Conservation (phyloP, 1,284 basidiomycete species). For the Neotropicomus parvogracilis region DNA sequence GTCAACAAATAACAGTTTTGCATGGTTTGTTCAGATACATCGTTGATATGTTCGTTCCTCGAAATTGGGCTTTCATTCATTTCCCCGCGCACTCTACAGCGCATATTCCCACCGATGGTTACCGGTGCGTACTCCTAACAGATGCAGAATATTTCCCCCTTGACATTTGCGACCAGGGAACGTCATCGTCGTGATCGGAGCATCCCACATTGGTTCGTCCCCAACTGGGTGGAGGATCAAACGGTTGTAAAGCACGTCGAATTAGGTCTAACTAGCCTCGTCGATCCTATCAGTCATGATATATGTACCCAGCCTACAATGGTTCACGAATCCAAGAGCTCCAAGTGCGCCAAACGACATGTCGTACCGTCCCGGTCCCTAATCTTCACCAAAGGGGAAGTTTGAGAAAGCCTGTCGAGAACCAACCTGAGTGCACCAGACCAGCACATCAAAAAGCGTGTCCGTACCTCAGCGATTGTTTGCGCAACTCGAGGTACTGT, state of each 20-base stretch:
- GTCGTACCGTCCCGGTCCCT: slow-evolving; percentile 45
- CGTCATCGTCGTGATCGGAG: slow-evolving; percentile 75
- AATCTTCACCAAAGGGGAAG: slow-evolving; percentile 42
- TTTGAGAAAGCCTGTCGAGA: slow-evolving; percentile 18
- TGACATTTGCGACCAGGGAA: slow-evolving; percentile 43
- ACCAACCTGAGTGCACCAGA: neutral
- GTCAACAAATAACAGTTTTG: neutral
- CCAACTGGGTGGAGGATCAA: slow-evolving; percentile 81
- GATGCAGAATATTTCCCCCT: neutral
- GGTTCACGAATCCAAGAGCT: slow-evolving; percentile 32
- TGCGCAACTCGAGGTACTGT: slow-evolving; percentile 49
- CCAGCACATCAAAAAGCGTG: neutral
- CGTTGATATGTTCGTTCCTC: slow-evolving; percentile 75
- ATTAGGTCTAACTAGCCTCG: no score
- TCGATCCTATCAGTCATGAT: no score
- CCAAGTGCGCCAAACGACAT: slow-evolving; percentile 42
- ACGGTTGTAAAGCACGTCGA: slow-evolving; percentile 59
- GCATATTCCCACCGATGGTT: slow-evolving; percentile 79
- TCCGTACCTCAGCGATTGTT: slow-evolving; percentile 49
- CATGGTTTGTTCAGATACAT: slow-evolving; percentile 51
- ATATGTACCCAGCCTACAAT: neutral
- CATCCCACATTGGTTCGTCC: slow-evolving; percentile 69
- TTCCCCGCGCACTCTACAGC: slow-evolving; percentile 58
- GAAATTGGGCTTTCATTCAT: slow-evolving; percentile 79
- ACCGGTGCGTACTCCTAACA: slow-evolving; percentile 46